These are phyloP conservation scores for Fistulinella prunicolor DNA, from an alignment of 768 basidiomycete genomes.

Conservation along the genomic window DNA sequence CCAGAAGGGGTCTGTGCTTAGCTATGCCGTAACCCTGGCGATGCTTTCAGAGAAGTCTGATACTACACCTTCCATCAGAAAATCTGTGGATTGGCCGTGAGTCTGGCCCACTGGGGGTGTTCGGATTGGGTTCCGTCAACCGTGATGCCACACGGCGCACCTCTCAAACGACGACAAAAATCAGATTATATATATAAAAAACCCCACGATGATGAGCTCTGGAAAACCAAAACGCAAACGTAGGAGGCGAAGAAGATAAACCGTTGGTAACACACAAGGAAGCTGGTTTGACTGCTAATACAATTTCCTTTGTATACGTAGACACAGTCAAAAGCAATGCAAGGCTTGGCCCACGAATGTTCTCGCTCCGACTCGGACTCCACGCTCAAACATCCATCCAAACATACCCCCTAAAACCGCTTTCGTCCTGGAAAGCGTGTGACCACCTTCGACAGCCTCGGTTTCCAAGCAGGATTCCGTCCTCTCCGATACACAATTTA, in stretches of 20 bases:
- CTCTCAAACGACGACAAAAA: conserved; percentile 16
- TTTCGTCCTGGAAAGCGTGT: conserved; percentile 69
- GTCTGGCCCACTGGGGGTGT: too few relatives aligned
- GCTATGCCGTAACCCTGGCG: too few relatives aligned
- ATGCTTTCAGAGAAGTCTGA: too few relatives aligned
- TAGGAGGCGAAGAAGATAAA: neutral
- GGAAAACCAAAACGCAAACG: neutral
- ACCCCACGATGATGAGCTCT: neutral
- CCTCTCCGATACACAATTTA: conserved; percentile 75
- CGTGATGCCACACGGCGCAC: too few relatives aligned
- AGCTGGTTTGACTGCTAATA: neutral
- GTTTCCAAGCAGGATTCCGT: conserved; percentile 75
- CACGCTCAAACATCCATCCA: conserved; percentile 86
- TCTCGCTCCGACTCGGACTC: conserved; percentile 74
- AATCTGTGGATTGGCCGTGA: too few relatives aligned
- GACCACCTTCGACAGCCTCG: conserved; percentile 82
- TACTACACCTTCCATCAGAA: too few relatives aligned
- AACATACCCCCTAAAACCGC: conserved; percentile 53
- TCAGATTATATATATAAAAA: neutral
- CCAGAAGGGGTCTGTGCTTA: too few relatives aligned
- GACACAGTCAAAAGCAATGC: conserved; percentile 69
- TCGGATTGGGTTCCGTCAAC: too few relatives aligned
- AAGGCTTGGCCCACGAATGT: conserved; percentile 91
- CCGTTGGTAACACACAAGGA: neutral
- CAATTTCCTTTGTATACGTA: neutral